Evolutionary conservation across 2,329 filamentous ascomycete genomes (phyloP).

Genomic region (Penicillium sp.): DNA sequence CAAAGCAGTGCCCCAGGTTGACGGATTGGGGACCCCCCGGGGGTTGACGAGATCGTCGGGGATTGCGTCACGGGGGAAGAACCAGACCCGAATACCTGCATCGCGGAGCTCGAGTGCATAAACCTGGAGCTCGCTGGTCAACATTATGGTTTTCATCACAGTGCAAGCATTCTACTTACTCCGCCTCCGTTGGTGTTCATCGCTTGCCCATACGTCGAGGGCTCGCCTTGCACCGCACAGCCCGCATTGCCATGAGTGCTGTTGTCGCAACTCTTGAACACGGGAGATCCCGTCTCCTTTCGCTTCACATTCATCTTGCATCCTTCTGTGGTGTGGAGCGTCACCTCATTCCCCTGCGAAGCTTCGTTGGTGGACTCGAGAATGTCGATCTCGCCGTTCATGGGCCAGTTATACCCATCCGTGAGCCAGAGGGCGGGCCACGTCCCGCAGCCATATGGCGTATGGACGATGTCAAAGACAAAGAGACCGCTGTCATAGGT

Average conservation of each 20-base stretch:
- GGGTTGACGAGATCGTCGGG: slow-evolving; percentile 53
- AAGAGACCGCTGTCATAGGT: slow-evolving; percentile 64
- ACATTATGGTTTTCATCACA: background rate
- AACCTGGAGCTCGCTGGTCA: slow-evolving; percentile 32
- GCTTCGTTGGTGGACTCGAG: slow-evolving; percentile 59
- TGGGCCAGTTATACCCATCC: slow-evolving; percentile 61
- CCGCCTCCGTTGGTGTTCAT: slow-evolving; percentile 58
- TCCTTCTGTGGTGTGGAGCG: slow-evolving; percentile 58
- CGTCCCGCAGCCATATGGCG: slow-evolving; percentile 61
- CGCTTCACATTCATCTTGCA: slow-evolving; percentile 54
- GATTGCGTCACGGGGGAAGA: slow-evolving; percentile 51
- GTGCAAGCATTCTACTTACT: slow-evolving; percentile 26
- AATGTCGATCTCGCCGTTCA: slow-evolving; percentile 63
- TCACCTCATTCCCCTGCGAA: slow-evolving; percentile 56
- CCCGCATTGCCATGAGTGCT: slow-evolving; percentile 54
- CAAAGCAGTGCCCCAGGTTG: slow-evolving; percentile 59
- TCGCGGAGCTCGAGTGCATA: slow-evolving; percentile 61
- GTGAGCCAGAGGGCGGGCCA: slow-evolving; percentile 67
- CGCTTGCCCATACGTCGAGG: slow-evolving; percentile 49
- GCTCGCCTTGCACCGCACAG: slow-evolving; percentile 52
- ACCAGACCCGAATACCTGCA: slow-evolving; percentile 63
- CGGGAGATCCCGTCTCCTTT: slow-evolving; percentile 50
- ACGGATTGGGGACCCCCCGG: slow-evolving; percentile 55
- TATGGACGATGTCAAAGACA: slow-evolving; percentile 64
- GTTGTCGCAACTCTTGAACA: slow-evolving; percentile 52